Percentiles rank a stretch among this genome's conserved stretches.
Evolutionary conservation across 2,329 filamentous ascomycete genomes (phyloP).

Genomic region (Aspergillus luchuensis): DNA sequence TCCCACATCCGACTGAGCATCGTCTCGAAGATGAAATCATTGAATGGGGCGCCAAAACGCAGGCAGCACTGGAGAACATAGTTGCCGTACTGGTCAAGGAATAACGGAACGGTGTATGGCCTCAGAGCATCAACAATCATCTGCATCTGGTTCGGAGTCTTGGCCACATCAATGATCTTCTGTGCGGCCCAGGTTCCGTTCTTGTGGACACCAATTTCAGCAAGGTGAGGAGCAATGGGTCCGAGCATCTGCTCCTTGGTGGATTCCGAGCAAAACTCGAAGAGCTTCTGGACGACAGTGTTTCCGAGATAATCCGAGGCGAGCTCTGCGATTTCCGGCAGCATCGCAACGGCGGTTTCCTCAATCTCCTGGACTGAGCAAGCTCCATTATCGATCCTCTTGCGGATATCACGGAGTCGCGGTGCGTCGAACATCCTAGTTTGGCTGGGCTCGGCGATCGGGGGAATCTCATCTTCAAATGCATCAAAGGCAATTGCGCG

Average conservation of each 20-base stretch:
- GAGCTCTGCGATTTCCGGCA: conserved; percentile 93
- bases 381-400: conserved; percentile 94
- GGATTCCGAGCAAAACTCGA: conserved; percentile 90
- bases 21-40: conserved; percentile 96
- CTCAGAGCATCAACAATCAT: conserved; percentile 82
- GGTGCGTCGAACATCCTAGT: conserved; percentile 90
- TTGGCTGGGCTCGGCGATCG: conserved; percentile 83
- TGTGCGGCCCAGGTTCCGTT: conserved; percentile 99
- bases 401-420: conserved; percentile 90
- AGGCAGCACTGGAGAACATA: conserved; percentile 97
- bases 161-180: conserved; percentile 97
- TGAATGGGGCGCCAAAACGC: conserved; percentile 84
- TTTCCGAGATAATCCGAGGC: conserved; percentile 96
- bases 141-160: conserved; percentile 77
- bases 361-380: conserved; percentile 87
- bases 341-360: conserved; percentile 87
- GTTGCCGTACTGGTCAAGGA: conserved; percentile 97
- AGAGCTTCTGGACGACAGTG: conserved; percentile 98
- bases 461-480: conserved; percentile 82
- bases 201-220: conserved; percentile 97
- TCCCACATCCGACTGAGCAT: conserved; percentile 97
- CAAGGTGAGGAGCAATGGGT: conserved; percentile 86
- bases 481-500: conserved; percentile 72
- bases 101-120: conserved; percentile 84
- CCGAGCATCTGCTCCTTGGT: conserved; percentile 88